These are phyloP conservation scores for Globisporangium paroecandrum DNA, from an alignment of 352 stramenopile species.

Conservation along the genomic window DNA sequence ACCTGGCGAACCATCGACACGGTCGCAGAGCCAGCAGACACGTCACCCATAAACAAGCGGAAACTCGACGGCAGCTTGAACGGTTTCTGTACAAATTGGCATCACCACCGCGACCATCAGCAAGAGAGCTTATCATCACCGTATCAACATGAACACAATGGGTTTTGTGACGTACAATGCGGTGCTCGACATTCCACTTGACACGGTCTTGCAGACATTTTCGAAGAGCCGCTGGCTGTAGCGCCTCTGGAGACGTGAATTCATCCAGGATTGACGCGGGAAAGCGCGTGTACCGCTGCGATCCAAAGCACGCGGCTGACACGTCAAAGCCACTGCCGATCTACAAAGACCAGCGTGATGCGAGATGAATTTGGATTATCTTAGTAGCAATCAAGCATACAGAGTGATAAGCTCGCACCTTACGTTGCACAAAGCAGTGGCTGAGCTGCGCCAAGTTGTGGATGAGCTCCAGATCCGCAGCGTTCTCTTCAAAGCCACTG, in stretches of 20 bases:
- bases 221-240: slow-evolving; percentile 58
- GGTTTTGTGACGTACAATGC: slow-evolving; percentile 35
- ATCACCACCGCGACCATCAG: neutral
- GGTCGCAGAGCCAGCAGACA: slow-evolving; percentile 90
- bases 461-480: slow-evolving; percentile 52
- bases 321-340: slow-evolving; percentile 98
- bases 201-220: slow-evolving; percentile 35
- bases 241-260: slow-evolving; percentile 46
- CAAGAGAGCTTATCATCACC: neutral
- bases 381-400: neutral
- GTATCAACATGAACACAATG: neutral
- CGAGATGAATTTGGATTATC: neutral
- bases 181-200: slow-evolving; percentile 39
- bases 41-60: slow-evolving; percentile 94
- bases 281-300: slow-evolving; percentile 93
- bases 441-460: slow-evolving; percentile 95
- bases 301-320: slow-evolving; percentile 91
- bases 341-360: slow-evolving; percentile 22
- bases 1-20: slow-evolving; percentile 80
- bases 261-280: slow-evolving; percentile 45
- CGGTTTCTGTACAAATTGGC: slow-evolving; percentile 31
- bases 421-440: slow-evolving; percentile 95
- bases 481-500: slow-evolving; percentile 18
- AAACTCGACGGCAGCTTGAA: slow-evolving; percentile 69
- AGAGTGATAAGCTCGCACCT: slow-evolving; percentile 43